phyloP scores from a whole-genome alignment of 768 basidiomycete species.

The Boletales sp. region DNA sequence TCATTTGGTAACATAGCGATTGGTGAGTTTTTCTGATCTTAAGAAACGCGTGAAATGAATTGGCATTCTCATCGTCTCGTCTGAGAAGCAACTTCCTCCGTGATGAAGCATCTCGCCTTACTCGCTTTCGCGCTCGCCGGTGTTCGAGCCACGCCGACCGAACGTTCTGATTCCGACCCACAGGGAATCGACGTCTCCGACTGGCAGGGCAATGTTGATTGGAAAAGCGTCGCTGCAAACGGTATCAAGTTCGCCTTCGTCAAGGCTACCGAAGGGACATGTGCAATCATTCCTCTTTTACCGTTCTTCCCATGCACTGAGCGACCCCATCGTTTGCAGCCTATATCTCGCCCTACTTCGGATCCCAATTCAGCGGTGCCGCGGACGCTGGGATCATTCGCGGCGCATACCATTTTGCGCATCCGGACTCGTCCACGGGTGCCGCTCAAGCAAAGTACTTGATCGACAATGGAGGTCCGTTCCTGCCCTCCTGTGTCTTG shows the following conservation, averaged over 20 bases:
- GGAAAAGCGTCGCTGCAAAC: conserved; percentile 47
- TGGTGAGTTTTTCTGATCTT: too few relatives aligned
- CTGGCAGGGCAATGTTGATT: conserved; percentile 48
- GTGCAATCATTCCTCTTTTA: conserved; percentile 26
- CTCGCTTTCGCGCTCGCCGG: conserved; percentile 5
- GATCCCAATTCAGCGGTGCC: conserved; percentile 51
- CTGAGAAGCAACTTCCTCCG: neutral
- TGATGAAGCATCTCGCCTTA: conserved; percentile 19
- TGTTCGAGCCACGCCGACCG: conserved; percentile 10
- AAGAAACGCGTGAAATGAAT: too few relatives aligned
- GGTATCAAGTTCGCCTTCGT: conserved; percentile 58
- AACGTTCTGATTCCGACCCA: conserved; percentile 29
- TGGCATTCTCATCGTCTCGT: too few relatives aligned
- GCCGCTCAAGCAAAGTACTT: conserved; percentile 60
- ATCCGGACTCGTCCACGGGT: conserved; percentile 49
- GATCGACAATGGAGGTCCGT: conserved; percentile 50
- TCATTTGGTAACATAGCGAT: too few relatives aligned
- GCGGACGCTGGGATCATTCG: conserved; percentile 54
- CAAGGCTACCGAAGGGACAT: conserved; percentile 65
- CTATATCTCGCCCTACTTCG: conserved; percentile 32
- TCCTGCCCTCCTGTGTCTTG: neutral
- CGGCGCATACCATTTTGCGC: conserved; percentile 63
- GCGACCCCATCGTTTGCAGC: conserved; percentile 4
- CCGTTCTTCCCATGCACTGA: neutral
- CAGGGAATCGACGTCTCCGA: conserved; percentile 55